phyloP scores from a whole-genome alignment of 73 alveolate genomes.

The Paramecium biaurelia region DNA sequence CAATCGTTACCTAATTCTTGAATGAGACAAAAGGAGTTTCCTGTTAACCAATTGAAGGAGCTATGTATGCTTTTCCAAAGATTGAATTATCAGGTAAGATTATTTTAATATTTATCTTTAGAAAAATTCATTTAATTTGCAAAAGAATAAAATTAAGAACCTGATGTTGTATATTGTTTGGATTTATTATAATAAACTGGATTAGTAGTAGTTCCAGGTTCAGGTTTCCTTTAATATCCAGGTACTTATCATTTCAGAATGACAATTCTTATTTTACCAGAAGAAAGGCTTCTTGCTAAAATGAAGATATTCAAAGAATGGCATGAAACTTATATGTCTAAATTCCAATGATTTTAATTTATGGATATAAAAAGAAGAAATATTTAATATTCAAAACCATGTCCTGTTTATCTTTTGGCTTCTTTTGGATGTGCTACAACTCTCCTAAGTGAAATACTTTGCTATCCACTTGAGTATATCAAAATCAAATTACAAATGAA shows the following conservation, averaged over 20 bases:
- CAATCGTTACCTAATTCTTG: conserved; percentile 62
- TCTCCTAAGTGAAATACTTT: conserved; percentile 55
- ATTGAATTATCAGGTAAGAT: conserved; percentile 66
- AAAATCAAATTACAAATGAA: conserved; percentile 63
- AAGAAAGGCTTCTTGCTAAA: conserved; percentile 57
- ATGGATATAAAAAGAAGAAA: neutral
- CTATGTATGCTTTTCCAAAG: conserved; percentile 91
- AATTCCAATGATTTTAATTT: conserved; percentile 28
- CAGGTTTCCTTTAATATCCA: conserved; percentile 83
- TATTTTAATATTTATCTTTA: neutral
- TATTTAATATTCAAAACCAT: conserved; percentile 6
- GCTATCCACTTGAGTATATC: conserved; percentile 62
- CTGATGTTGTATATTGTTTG: conserved; percentile 78
- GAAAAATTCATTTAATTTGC: conserved; percentile 73
- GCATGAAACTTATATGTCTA: conserved; percentile 20
- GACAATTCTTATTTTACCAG: conserved; percentile 73
- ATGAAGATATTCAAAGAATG: conserved; percentile 48
- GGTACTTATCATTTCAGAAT: conserved; percentile 86
- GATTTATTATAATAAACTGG: conserved; percentile 82
- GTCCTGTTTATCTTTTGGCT: conserved; percentile 7
- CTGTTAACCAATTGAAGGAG: conserved; percentile 84
- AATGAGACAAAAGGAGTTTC: conserved; percentile 69
- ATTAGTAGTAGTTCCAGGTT: conserved; percentile 88
- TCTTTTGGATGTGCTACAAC: conserved; percentile 63
- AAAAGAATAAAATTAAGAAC: conserved; percentile 59